Percentiles rank a stretch among this genome's conserved stretches.
Evolutionary conservation across 768 basidiomycete species (phyloP).

Genomic region (Cystobasidium onofrii): DNA sequence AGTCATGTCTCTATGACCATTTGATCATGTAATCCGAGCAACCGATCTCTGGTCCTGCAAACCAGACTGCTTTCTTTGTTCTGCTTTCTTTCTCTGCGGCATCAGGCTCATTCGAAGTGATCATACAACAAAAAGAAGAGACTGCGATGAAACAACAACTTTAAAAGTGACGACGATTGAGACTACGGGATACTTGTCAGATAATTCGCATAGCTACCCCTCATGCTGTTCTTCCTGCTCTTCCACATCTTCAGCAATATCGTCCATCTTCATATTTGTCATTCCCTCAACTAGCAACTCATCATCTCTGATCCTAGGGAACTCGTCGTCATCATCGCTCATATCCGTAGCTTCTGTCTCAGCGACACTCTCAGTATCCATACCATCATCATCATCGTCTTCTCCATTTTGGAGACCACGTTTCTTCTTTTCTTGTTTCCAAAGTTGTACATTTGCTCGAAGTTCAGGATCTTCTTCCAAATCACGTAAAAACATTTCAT

Average conservation of each 20-base stretch:
- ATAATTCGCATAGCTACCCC: neutral
- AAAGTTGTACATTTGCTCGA: conserved; percentile 63
- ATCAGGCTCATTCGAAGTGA: too few species aligned
- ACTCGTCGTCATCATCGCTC: conserved; percentile 44
- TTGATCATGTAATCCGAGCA: too few species aligned
- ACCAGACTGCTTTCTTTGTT: too few species aligned
- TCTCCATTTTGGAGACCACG: conserved; percentile 38
- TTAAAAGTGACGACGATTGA: too few species aligned
- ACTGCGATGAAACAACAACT: neutral
- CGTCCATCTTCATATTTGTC: conserved; percentile 22
- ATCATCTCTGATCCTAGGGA: conserved; percentile 17
- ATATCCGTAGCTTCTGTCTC: conserved; percentile 38
- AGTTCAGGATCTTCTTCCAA: conserved; percentile 35
- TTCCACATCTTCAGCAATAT: neutral
- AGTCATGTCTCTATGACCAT: too few species aligned
- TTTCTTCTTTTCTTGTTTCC: conserved; percentile 53
- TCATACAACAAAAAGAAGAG: neutral
- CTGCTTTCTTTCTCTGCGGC: too few species aligned
- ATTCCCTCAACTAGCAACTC: conserved; percentile 20
- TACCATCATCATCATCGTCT: conserved; percentile 48
- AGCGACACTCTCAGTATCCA: conserved; percentile 45
- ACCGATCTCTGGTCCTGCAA: too few species aligned
- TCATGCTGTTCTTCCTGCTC: neutral
- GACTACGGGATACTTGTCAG: too few species aligned
- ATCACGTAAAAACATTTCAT: conserved; percentile 65